Evolutionary conservation across 2,329 filamentous ascomycete genomes (phyloP).

Genomic region (Chalaropsis ovoidea): DNA sequence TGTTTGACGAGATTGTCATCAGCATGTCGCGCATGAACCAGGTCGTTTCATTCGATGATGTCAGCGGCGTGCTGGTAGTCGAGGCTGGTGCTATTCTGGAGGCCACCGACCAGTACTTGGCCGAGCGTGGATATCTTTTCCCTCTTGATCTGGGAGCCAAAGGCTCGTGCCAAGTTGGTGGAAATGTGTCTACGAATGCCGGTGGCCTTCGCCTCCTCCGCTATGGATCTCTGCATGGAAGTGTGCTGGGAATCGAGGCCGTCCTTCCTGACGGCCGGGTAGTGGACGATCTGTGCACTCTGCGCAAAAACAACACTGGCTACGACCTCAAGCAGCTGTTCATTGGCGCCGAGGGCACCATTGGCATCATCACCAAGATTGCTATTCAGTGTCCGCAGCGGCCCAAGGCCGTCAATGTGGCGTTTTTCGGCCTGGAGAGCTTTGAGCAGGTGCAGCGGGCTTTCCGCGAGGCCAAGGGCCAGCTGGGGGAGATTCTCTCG

Average conservation of each 20-base stretch:
- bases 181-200: constrained; percentile 92
- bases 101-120: constrained; percentile 74
- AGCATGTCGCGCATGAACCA: constrained; percentile 83
- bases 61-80: constrained; percentile 78
- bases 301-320: constrained; percentile 97
- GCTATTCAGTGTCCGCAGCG: constrained; percentile 83
- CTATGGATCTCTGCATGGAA: constrained; percentile 91
- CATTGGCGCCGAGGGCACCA: constrained; percentile 88
- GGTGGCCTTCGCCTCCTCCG: constrained; percentile 80
- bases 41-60: constrained; percentile 84
- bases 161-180: constrained; percentile 91
- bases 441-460: constrained; percentile 81
- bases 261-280: constrained; percentile 90
- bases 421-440: constrained; percentile 82
- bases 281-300: constrained; percentile 72
- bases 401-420: constrained; percentile 82
- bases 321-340: constrained; percentile 97
- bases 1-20: constrained; percentile 97
- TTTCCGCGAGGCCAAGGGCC: constrained; percentile 78
- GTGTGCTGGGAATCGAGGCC: constrained; percentile 80
- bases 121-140: constrained; percentile 77
- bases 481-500: constrained; percentile 89
- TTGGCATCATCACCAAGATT: constrained; percentile 85
- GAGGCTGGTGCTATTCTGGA: constrained; percentile 91
- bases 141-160: constrained; percentile 96